Conservation (phyloP, 441 rosid genomes). For the Melastoma candidum region DNA sequence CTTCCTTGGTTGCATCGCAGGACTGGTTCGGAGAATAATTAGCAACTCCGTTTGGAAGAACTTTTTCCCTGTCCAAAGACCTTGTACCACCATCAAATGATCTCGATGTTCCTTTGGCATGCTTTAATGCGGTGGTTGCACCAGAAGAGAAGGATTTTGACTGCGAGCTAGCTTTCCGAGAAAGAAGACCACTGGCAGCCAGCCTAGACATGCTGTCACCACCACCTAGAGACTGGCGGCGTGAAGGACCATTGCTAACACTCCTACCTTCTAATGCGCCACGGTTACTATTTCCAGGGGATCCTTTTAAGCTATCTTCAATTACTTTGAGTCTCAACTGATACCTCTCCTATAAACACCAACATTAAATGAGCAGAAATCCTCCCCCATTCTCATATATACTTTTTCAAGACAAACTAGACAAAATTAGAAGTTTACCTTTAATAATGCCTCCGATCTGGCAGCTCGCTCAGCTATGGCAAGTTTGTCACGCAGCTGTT, state of each 20-base stretch:
- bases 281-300: conserved; percentile 42
- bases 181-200: conserved; percentile 67
- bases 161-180: conserved; percentile 59
- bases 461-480: conserved; percentile 79
- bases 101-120: conserved; percentile 94
- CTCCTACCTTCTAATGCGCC: conserved; percentile 63
- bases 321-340: conserved; percentile 89
- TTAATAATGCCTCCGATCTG: conserved; percentile 90
- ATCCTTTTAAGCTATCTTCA: conserved; percentile 83
- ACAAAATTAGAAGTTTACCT: conserved; percentile 34
- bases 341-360: conserved; percentile 57
- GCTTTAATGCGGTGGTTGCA: conserved; percentile 60
- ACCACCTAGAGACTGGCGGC: conserved; percentile 94
- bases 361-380: not conserved
- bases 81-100: conserved; percentile 98
- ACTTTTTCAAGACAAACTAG: not conserved
- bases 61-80: conserved; percentile 76
- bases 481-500: conserved; percentile 91
- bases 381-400: too few species aligned
- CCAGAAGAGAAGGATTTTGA: conserved; percentile 60
- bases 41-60: conserved; percentile 58
- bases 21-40: conserved; percentile 67
- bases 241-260: conserved; percentile 78
- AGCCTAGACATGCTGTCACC: conserved; percentile 70
- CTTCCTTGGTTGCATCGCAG: conserved; percentile 51